Percentiles rank a stretch among this genome's conserved stretches.
Conservation (phyloP, 192 early-diverging fungal species). For the Glomus cerebriforme region DNA sequence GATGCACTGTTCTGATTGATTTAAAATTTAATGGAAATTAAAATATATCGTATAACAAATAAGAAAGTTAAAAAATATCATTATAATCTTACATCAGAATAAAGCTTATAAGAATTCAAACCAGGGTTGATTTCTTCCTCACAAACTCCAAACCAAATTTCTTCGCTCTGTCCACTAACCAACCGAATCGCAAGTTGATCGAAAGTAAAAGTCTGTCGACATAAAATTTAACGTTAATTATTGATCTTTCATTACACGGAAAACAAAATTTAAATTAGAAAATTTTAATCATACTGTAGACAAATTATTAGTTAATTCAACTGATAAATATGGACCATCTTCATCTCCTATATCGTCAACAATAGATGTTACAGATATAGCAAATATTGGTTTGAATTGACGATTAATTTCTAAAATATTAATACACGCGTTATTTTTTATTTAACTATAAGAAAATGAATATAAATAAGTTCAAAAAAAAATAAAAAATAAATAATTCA, state of each 20-base stretch:
- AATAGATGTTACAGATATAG: constrained; percentile 50
- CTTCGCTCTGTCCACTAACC: constrained; percentile 55
- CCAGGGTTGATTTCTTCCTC: constrained; percentile 54
- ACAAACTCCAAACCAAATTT: constrained; percentile 50
- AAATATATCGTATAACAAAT: neutral
- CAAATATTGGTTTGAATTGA: constrained; percentile 57
- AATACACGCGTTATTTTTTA: neutral
- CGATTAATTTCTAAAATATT: constrained; percentile 46
- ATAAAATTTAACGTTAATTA: neutral
- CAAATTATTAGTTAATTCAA: constrained; percentile 58
- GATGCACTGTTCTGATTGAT: constrained; percentile 52
- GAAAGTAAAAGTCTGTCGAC: constrained; percentile 43
- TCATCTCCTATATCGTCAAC: constrained; percentile 62
- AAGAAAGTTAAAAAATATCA: neutral
- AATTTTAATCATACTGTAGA: constrained; percentile 48
- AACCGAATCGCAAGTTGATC: constrained; percentile 51
- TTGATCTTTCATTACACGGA: neutral
- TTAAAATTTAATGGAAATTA: neutral
- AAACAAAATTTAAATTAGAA: neutral
- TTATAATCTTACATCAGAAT: constrained; percentile 47
- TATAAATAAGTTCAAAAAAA: neutral
- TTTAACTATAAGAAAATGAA: too few relatives aligned
- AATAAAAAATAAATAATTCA: neutral
- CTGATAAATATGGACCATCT: constrained; percentile 52
- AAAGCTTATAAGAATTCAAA: constrained; percentile 50